phyloP scores from a whole-genome alignment of 2,329 filamentous ascomycete genomes.

The Neoscytalidium dimidiatum region DNA sequence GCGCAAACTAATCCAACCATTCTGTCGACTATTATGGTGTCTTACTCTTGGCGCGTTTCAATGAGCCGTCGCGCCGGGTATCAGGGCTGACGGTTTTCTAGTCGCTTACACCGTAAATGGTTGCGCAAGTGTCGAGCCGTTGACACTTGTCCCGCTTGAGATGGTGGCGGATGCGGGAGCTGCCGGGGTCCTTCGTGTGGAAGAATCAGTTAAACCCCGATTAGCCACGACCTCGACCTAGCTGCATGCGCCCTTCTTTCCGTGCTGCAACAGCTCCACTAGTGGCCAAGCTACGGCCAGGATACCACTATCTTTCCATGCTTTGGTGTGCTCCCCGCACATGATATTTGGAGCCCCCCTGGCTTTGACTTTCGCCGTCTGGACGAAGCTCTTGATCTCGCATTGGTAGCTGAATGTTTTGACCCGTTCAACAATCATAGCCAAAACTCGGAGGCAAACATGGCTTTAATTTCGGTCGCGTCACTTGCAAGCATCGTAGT shows the following conservation, averaged over 20 bases:
- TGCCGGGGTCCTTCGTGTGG: not conserved
- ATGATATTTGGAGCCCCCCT: not conserved
- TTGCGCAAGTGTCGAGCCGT: not conserved
- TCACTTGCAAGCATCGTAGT: not conserved
- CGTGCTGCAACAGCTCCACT: not conserved
- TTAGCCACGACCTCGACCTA: not conserved
- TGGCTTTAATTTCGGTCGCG: not conserved
- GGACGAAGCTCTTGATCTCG: not conserved
- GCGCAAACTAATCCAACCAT: not conserved
- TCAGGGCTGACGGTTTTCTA: not conserved
- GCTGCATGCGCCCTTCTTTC: not conserved
- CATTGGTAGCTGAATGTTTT: not conserved
- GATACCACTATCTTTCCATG: not conserved
- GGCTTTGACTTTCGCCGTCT: no score
- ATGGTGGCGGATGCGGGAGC: no score
- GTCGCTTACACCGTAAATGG: not conserved
- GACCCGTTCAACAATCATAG: not conserved
- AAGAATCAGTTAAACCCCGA: not conserved
- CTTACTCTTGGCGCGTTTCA: not conserved
- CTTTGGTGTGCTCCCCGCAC: not conserved
- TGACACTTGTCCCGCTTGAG: not conserved
- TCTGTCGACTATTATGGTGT: not conserved
- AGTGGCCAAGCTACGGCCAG: not conserved
- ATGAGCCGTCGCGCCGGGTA: no score
- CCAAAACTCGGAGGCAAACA: not conserved